A percentile compares a stretch with the other conserved stretches of the same genome.
phyloP scores from a whole-genome alignment of 2,329 filamentous ascomycete species.

The Biscogniauxia mediterranea region DNA sequence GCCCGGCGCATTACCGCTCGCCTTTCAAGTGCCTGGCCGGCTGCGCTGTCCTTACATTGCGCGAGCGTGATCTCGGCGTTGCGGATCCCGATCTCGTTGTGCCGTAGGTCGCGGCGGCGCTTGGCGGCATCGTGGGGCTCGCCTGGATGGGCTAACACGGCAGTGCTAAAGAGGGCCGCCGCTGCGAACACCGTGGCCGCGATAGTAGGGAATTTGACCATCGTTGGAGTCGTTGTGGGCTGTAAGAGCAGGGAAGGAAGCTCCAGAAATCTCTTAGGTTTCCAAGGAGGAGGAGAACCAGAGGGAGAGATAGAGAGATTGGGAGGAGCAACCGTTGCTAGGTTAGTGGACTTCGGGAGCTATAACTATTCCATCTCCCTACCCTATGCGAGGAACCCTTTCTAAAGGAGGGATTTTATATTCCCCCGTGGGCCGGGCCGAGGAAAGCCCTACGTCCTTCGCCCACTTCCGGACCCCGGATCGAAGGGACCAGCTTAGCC shows the following conservation, averaged over 20 bases:
- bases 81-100: constrained; percentile 32
- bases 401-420: not conserved
- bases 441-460: not conserved
- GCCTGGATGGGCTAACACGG: constrained; percentile 36
- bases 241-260: not conserved
- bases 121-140: constrained; percentile 31
- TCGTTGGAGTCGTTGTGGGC: not conserved
- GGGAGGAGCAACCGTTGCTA: not conserved
- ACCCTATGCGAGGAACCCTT: too few relatives aligned
- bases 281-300: not conserved
- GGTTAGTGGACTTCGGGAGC: not conserved
- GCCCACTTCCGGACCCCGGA: not conserved
- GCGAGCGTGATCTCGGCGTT: constrained; percentile 35
- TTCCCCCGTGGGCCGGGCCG: not conserved
- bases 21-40: constrained; percentile 34
- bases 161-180: constrained; percentile 3
- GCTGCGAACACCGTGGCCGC: constrained; percentile 5
- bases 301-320: not conserved
- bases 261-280: not conserved
- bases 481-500: not conserved
- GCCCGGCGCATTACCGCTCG: constrained; percentile 35
- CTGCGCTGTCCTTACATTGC: constrained; percentile 32
- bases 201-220: constrained; percentile 8
- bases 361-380: not conserved
- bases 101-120: constrained; percentile 28